A percentile compares a stretch with the other conserved stretches of the same genome.
phyloP scores from a whole-genome alignment of 129 eudicot species.

The Chrysanthemum seticuspe region DNA sequence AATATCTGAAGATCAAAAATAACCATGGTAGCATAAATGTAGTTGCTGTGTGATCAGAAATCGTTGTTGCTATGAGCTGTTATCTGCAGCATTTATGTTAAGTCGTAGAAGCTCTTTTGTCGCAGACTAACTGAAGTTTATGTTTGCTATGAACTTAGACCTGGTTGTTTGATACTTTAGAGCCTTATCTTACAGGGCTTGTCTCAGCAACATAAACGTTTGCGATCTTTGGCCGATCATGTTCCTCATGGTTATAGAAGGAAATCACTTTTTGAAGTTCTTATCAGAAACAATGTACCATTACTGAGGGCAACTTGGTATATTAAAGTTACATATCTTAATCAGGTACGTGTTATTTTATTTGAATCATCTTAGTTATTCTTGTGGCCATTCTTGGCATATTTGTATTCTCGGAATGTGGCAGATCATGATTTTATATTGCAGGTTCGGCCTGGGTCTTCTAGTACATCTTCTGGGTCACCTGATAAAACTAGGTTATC shows the following conservation, averaged over 20 bases:
- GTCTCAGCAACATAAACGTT: conserved; percentile 91
- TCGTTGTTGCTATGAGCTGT: too few species aligned
- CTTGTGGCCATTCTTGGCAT: background rate
- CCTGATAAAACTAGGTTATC: conserved; percentile 64
- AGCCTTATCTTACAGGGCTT: conserved; percentile 58
- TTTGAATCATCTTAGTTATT: background rate
- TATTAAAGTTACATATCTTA: conserved; percentile 89
- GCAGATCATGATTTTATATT: conserved; percentile 33
- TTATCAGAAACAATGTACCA: conserved; percentile 88
- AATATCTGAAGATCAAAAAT: too few species aligned
- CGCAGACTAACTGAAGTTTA: conserved; percentile 2
- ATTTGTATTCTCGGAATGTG: conserved; percentile 17
- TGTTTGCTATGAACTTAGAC: conserved; percentile 4
- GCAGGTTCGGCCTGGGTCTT: conserved; percentile 77
- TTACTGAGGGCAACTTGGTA: conserved; percentile 94
- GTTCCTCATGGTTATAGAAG: conserved; percentile 88
- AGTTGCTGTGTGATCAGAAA: too few species aligned
- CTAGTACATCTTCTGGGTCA: conserved; percentile 58
- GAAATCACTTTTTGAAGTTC: conserved; percentile 85
- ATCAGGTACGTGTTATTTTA: conserved; percentile 61
- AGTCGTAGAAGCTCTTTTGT: background rate
- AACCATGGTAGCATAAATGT: too few species aligned
- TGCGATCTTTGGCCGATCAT: conserved; percentile 86
- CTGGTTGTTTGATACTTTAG: conserved; percentile 4
- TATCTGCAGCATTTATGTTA: too few species aligned